These are phyloP conservation scores for Monilinia laxa DNA, from an alignment of 2,329 filamentous ascomycete genomes.

Conservation along the genomic window DNA sequence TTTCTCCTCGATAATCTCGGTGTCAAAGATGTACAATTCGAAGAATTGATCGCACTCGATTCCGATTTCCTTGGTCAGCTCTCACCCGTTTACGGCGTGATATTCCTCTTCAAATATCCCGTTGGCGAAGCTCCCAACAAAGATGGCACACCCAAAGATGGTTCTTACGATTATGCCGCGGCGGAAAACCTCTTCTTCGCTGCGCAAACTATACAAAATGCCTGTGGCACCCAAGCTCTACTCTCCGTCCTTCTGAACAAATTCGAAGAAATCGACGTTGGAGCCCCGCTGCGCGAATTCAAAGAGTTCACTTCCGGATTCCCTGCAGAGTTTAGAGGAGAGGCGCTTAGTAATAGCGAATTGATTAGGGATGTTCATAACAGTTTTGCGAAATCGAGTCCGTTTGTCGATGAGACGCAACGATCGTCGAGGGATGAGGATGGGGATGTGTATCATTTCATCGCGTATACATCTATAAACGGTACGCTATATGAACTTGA, in stretches of 20 bases:
- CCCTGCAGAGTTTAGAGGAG: conserved; percentile 64
- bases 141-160: conserved; percentile 66
- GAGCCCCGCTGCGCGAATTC: conserved; percentile 60
- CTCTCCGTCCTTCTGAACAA: conserved; percentile 91
- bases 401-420: conserved; percentile 89
- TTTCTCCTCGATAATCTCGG: conserved; percentile 91
- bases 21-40: conserved; percentile 91
- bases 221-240: conserved; percentile 93
- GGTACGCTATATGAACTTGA: conserved; percentile 90
- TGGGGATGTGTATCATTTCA: conserved; percentile 89
- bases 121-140: conserved; percentile 64
- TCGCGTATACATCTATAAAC: conserved; percentile 84
- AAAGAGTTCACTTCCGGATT: conserved; percentile 71
- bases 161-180: conserved; percentile 73
- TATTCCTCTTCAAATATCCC: conserved; percentile 98
- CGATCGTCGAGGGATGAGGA: conserved; percentile 69
- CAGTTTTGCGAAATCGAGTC: conserved; percentile 72
- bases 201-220: conserved; percentile 96
- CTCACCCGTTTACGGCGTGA: conserved; percentile 86
- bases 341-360: conserved; percentile 67
- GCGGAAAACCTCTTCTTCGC: conserved; percentile 87
- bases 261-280: conserved; percentile 60
- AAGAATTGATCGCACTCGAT: conserved; percentile 90
- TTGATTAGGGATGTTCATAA: conserved; percentile 65
- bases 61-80: conserved; percentile 68